phyloP scores from a whole-genome alignment of 108 stramenopile genomes.

The Cyclotella cryptica region DNA sequence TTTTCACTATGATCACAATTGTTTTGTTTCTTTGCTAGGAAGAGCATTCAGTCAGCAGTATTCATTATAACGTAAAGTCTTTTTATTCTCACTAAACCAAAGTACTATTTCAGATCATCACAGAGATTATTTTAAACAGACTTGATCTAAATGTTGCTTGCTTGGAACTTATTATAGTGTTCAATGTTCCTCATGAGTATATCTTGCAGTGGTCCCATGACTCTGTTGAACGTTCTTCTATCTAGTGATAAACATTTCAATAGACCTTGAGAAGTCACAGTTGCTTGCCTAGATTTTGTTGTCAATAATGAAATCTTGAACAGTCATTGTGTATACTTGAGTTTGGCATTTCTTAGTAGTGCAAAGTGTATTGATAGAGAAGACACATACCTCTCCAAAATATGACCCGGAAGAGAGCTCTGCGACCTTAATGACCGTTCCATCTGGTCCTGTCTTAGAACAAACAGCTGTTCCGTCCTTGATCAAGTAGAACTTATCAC shows the following conservation, averaged over 20 bases:
- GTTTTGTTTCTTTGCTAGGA: too few relatives aligned
- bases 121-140: too few relatives aligned
- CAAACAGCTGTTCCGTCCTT: constrained; percentile 63
- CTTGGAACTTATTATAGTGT: constrained; percentile 59
- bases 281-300: constrained; percentile 71
- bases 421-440: constrained; percentile 46
- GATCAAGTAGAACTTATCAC: constrained; percentile 67
- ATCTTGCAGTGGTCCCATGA: constrained; percentile 71
- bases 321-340: not conserved
- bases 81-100: too few relatives aligned
- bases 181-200: constrained; percentile 76
- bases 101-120: too few relatives aligned
- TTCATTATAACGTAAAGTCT: too few relatives aligned
- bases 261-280: constrained; percentile 62
- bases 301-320: constrained; percentile 70
- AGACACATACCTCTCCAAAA: constrained; percentile 65
- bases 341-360: not conserved
- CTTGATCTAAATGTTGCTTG: constrained; percentile 21
- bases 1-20: too few relatives aligned
- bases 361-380: too few relatives aligned
- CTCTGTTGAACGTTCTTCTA: constrained; percentile 74
- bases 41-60: too few relatives aligned
- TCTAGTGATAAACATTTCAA: constrained; percentile 69
- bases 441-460: constrained; percentile 36
- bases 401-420: constrained; percentile 53